Conservation (phyloP, 108 stramenopile species). For the Skeletonema grethae region DNA sequence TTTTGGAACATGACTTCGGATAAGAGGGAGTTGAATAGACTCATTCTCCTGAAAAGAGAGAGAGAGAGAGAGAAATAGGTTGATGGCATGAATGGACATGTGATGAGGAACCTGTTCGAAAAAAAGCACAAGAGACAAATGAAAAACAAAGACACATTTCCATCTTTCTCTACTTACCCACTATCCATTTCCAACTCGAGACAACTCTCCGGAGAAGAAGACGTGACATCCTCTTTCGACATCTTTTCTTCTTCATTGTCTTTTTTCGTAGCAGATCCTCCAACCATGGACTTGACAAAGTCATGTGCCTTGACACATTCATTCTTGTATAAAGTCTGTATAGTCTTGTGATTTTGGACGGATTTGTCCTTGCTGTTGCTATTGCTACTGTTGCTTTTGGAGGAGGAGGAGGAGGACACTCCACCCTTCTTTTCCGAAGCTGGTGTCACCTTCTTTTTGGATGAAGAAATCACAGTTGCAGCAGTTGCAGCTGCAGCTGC, state of each 20-base stretch:
- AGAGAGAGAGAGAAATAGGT: neutral
- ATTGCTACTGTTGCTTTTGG: no score
- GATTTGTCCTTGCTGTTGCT: no score
- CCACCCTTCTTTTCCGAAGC: no score
- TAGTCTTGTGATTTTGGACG: neutral
- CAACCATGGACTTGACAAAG: conserved; percentile 22
- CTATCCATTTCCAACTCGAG: conserved; percentile 18
- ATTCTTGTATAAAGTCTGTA: conserved; percentile 20
- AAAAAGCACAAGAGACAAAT: neutral
- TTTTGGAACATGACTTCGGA: conserved; percentile 23
- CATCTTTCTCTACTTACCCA: conserved; percentile 8
- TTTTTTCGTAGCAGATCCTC: neutral
- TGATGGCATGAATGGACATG: neutral
- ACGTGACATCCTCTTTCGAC: neutral
- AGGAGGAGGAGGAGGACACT: neutral
- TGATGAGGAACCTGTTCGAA: neutral
- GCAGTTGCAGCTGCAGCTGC: neutral
- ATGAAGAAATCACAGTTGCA: neutral
- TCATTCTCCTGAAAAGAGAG: neutral
- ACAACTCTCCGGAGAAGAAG: conserved; percentile 22
- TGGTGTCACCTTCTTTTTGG: neutral
- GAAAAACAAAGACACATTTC: neutral
- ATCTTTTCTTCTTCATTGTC: neutral
- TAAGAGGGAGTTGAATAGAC: conserved; percentile 18
- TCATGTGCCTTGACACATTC: conserved; percentile 15